phyloP scores from a whole-genome alignment of 2,329 filamentous ascomycete species.

The Daldinia sp. region DNA sequence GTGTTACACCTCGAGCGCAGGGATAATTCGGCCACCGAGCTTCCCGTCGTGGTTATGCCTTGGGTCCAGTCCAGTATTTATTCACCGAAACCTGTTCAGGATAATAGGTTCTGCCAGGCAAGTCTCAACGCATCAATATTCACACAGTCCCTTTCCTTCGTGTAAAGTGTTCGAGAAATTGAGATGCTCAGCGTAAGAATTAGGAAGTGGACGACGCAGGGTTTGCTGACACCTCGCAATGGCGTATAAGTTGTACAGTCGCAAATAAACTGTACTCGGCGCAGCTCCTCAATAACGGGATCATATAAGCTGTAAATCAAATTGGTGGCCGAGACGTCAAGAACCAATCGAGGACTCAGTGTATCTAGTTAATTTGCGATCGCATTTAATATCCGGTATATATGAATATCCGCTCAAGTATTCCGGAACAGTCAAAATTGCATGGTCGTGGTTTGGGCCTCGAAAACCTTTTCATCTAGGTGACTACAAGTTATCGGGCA shows the following conservation, averaged over 20 bases:
- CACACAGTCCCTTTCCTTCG: background rate
- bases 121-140: conserved; percentile 8
- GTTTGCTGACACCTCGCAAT: background rate
- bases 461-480: conserved; percentile 1
- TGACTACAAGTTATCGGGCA: conserved; percentile 17
- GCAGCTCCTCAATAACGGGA: background rate
- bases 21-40: conserved; percentile 18
- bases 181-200: background rate
- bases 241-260: conserved; percentile 3
- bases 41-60: conserved; percentile 29
- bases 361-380: background rate
- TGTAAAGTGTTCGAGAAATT: background rate
- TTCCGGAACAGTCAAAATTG: background rate
- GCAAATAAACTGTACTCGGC: conserved; percentile 14
- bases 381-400: background rate
- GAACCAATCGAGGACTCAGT: conserved; percentile 5
- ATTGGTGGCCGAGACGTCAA: conserved; percentile 1
- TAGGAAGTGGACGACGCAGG: background rate
- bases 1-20: conserved; percentile 26
- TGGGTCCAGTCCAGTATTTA: conserved; percentile 16
- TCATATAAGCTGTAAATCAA: background rate
- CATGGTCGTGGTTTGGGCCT: conserved; percentile 11
- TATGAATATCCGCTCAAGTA: background rate
- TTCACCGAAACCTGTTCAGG: conserved; percentile 7
- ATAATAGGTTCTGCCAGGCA: conserved; percentile 6